These are phyloP conservation scores for Cubamyces lactineus DNA, from an alignment of 768 basidiomycete species.

Conservation along the genomic window DNA sequence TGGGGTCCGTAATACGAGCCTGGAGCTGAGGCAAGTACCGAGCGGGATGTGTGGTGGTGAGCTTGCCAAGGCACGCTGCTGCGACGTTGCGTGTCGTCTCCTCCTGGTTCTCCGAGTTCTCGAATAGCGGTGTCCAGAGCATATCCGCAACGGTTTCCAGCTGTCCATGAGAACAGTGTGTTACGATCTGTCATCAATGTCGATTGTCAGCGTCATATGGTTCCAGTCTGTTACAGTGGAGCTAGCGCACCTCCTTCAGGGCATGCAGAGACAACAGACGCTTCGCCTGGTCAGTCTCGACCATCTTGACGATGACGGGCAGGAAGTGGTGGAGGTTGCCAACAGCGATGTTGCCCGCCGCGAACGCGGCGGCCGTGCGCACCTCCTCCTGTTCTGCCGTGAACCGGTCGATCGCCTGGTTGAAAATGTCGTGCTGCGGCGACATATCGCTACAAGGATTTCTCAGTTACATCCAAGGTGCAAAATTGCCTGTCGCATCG, in stretches of 20 bases:
- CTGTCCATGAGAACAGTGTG: conserved; percentile 84
- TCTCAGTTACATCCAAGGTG: neutral
- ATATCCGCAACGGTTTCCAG: conserved; percentile 85
- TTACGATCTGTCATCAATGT: conserved; percentile 67
- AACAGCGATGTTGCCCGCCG: conserved; percentile 94
- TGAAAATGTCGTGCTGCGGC: conserved; percentile 77
- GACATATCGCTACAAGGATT: conserved; percentile 77
- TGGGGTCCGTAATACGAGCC: conserved; percentile 70
- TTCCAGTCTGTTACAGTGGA: neutral
- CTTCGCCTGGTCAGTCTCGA: conserved; percentile 75
- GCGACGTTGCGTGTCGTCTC: conserved; percentile 94
- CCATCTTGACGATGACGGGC: conserved; percentile 78
- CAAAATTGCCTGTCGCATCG: too few relatives aligned
- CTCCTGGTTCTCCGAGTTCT: conserved; percentile 86
- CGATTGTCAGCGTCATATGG: neutral
- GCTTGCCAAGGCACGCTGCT: conserved; percentile 94
- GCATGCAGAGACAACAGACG: conserved; percentile 88
- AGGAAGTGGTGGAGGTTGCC: conserved; percentile 90
- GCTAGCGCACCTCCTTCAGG: conserved; percentile 75
- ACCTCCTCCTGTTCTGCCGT: conserved; percentile 81
- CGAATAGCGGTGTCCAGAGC: conserved; percentile 91
- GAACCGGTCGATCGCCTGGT: conserved; percentile 73
- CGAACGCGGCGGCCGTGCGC: conserved; percentile 90
- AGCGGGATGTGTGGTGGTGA: conserved; percentile 89
- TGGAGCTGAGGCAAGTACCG: conserved; percentile 93